These are phyloP conservation scores for Diaporthe longicolla DNA, from an alignment of 2,329 filamentous ascomycete species.

Conservation along the genomic window DNA sequence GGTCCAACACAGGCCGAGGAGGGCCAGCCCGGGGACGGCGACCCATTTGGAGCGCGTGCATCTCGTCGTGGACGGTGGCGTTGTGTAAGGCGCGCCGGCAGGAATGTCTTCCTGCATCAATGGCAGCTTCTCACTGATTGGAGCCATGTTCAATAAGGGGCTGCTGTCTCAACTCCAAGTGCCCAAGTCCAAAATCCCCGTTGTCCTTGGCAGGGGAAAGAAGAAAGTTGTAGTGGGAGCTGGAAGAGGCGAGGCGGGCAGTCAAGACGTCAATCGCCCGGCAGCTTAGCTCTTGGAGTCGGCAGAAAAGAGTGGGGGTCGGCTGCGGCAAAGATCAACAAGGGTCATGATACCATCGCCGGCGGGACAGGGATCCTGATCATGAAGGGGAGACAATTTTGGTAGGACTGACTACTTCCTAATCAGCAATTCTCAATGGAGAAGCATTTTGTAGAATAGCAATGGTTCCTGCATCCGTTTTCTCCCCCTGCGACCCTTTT, in stretches of 20 bases:
- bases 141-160: conserved; percentile 42
- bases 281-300: not conserved
- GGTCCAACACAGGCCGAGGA: conserved; percentile 36
- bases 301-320: conserved; percentile 19
- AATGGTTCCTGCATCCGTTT: too few relatives aligned
- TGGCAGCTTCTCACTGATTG: conserved; percentile 51
- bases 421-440: not conserved
- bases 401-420: not conserved
- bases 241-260: too few relatives aligned
- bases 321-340: conserved; percentile 23
- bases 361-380: conserved; percentile 16
- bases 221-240: not conserved
- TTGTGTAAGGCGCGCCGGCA: not conserved
- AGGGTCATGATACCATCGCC: conserved; percentile 22
- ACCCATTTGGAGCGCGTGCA: conserved; percentile 34
- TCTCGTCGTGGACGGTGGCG: not conserved
- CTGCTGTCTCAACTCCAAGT: not conserved
- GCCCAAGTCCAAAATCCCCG: not conserved
- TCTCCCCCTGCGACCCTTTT: not conserved
- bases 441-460: too few relatives aligned
- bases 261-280: conserved; percentile 7
- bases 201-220: not conserved
- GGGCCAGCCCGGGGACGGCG: conserved; percentile 26
- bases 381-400: not conserved
- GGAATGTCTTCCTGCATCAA: conserved; percentile 50